A percentile compares a stretch with the other conserved stretches of the same genome.
Evolutionary conservation across 2,329 filamentous ascomycete genomes (phyloP).

Genomic region (Stylonectria norvegica): DNA sequence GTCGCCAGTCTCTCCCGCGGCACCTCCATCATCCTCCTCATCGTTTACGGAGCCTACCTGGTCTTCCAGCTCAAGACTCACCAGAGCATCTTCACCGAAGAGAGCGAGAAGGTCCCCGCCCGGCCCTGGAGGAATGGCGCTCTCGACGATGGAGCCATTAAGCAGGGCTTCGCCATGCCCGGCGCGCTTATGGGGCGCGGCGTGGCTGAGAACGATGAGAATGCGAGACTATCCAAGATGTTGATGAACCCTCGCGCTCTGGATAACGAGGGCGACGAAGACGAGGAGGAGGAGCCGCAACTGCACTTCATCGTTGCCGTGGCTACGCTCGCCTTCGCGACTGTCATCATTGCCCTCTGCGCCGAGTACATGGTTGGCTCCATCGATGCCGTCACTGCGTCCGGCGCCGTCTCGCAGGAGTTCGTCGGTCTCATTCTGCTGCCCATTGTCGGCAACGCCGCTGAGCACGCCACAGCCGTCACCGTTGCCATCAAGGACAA

Average conservation of each 20-base stretch:
- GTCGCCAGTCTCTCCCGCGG: constrained; percentile 67
- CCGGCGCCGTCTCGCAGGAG: constrained; percentile 61
- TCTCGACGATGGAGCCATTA: constrained; percentile 32
- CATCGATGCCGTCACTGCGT: constrained; percentile 63
- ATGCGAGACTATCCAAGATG: constrained; percentile 44
- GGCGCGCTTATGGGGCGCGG: constrained; percentile 38
- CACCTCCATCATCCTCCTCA: constrained; percentile 73
- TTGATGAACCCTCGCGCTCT: constrained; percentile 38
- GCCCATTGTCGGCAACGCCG: constrained; percentile 79
- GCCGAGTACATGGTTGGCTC: constrained; percentile 75
- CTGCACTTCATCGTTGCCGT: constrained; percentile 71
- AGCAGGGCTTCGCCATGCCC: constrained; percentile 39
- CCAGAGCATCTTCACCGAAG: constrained; percentile 71
- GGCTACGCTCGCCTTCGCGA: constrained; percentile 66
- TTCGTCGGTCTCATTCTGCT: constrained; percentile 79
- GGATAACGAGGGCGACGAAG: constrained; percentile 54
- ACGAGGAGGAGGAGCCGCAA: constrained; percentile 71
- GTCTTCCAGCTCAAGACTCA: constrained; percentile 92
- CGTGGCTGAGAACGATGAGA: constrained; percentile 33
- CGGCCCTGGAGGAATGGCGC: constrained; percentile 41
- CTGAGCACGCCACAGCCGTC: constrained; percentile 77
- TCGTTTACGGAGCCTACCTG: constrained; percentile 81
- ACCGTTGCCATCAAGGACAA: constrained; percentile 80
- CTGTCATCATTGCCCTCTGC: constrained; percentile 76
- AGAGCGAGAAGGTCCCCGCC: constrained; percentile 72